Evolutionary conservation across 306 rosid genomes (phyloP).

Genomic region (Prunus mira): DNA sequence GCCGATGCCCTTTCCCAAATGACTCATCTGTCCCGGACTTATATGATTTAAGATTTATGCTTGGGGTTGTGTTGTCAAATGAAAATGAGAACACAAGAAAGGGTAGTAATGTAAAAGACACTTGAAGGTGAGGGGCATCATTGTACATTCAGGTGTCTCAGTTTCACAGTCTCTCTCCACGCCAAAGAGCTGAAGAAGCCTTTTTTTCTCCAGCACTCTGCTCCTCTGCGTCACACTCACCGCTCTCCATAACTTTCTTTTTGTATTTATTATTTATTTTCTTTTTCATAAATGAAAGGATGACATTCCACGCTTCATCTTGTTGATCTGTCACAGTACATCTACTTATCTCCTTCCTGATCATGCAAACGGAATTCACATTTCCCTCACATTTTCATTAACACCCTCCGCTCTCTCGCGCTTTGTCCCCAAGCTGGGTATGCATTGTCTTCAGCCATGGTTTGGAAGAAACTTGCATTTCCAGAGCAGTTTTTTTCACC

Average conservation of each 20-base stretch:
- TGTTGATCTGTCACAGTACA: background rate
- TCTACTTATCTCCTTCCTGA: background rate
- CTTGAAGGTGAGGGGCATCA: background rate
- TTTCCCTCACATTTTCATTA: background rate
- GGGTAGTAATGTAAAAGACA: background rate
- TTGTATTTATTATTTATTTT: background rate
- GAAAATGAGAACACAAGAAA: background rate
- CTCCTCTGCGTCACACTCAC: background rate
- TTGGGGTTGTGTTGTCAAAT: background rate
- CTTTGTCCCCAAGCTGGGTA: background rate
- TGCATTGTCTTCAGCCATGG: slow-evolving; percentile 44
- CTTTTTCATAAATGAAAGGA: background rate
- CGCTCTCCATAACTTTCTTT: background rate
- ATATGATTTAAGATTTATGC: no score
- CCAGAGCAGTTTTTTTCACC: slow-evolving; percentile 45
- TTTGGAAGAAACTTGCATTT: slow-evolving; percentile 41
- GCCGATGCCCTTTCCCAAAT: background rate
- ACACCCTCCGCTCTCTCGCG: background rate
- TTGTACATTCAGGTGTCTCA: background rate
- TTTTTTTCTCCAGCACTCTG: background rate
- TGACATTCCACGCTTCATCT: background rate
- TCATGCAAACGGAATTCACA: background rate
- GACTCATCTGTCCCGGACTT: background rate
- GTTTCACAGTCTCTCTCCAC: background rate
- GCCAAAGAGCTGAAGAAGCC: background rate